Evolutionary conservation across 2,329 filamentous ascomycete species (phyloP).

Genomic region (Dactylellina sp.): DNA sequence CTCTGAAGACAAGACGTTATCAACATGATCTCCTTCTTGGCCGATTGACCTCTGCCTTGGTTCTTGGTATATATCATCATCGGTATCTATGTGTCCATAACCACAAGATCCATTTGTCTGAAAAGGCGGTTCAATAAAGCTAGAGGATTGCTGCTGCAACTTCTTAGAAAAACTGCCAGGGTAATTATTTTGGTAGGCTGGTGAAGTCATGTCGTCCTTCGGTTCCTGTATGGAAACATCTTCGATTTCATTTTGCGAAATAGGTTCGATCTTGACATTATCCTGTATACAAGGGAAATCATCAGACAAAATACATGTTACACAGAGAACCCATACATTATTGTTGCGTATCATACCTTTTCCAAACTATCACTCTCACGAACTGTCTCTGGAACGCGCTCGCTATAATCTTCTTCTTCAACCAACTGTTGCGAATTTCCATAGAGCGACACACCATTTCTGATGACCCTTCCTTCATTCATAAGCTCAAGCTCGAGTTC

Average conservation of each 20-base stretch:
- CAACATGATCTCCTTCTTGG: not conserved
- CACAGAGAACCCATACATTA: slow-evolving; percentile 15
- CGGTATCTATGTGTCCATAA: slow-evolving; percentile 36
- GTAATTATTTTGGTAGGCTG: slow-evolving; percentile 10
- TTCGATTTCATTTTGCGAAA: slow-evolving; percentile 30
- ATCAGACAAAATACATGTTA: slow-evolving; percentile 38
- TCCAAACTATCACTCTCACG: slow-evolving; percentile 19
- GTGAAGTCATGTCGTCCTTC: not conserved
- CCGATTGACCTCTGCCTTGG: not conserved
- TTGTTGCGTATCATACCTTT: slow-evolving; percentile 45
- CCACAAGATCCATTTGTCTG: slow-evolving; percentile 49
- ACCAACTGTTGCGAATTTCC: not conserved
- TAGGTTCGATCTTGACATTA: slow-evolving; percentile 23
- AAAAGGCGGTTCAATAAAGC: slow-evolving; percentile 46
- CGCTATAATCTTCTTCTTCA: slow-evolving; percentile 21
- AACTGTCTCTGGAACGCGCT: slow-evolving; percentile 45
- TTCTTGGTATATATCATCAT: slow-evolving; percentile 18
- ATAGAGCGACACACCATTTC: slow-evolving; percentile 16
- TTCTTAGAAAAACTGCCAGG: slow-evolving; percentile 6
- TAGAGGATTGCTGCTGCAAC: slow-evolving; percentile 37
- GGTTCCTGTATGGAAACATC: slow-evolving; percentile 33
- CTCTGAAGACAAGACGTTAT: not conserved
- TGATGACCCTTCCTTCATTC: slow-evolving; percentile 41
- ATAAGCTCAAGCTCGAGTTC: slow-evolving; percentile 14
- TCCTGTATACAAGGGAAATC: slow-evolving; percentile 26